Evolutionary conservation across 78 protist genomes (phyloP).

Genomic region (Ministeria vibrans): DNA sequence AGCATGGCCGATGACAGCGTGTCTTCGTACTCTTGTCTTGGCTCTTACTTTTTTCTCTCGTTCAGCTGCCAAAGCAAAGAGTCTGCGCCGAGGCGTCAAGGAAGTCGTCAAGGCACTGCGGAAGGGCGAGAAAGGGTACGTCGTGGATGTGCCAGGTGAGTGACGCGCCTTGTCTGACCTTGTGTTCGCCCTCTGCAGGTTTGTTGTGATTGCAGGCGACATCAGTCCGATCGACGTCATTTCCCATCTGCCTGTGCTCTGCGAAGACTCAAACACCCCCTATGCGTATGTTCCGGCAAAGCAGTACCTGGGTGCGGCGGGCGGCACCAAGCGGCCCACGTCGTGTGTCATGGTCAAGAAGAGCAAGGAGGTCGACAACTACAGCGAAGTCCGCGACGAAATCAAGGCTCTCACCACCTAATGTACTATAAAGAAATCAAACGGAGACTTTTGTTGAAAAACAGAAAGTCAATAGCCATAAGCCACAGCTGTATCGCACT

Average conservation of each 20-base stretch:
- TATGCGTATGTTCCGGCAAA: constrained; percentile 83
- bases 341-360: constrained; percentile 48
- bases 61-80: constrained; percentile 30
- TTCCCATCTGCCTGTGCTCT: constrained; percentile 86
- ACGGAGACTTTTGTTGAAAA: no score
- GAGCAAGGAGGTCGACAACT: background rate
- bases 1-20: background rate
- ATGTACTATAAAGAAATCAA: no score
- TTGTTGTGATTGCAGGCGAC: constrained; percentile 89
- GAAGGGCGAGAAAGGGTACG: constrained; percentile 47
- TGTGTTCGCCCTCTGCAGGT: constrained; percentile 19
- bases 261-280: constrained; percentile 76
- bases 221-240: constrained; percentile 94
- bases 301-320: constrained; percentile 86
- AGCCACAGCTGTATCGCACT: no score
- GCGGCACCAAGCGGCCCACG: constrained; percentile 88
- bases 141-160: background rate
- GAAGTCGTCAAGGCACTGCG: constrained; percentile 86
- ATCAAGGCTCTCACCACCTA: background rate
- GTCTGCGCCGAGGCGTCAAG: constrained; percentile 80
- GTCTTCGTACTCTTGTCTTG: background rate
- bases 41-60: background rate
- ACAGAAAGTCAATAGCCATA: no score
- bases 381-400: background rate
- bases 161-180: background rate